Conservation (phyloP, 1,284 basidiomycete species). For the Omphalotus olearius region DNA sequence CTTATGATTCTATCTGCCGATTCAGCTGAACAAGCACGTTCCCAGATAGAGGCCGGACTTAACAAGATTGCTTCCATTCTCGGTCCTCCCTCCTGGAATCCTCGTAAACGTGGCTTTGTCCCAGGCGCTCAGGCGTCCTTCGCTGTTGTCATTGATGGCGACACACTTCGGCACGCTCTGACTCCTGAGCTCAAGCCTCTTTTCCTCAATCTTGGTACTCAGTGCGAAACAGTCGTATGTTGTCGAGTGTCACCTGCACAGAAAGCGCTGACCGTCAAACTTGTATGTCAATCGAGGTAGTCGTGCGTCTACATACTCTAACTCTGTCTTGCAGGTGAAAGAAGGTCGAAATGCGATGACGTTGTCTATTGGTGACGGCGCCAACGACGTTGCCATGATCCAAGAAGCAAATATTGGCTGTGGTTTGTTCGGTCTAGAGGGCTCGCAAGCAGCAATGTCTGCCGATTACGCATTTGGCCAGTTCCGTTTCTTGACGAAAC, state of each 20-base stretch:
- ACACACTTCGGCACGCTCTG: slow-evolving; percentile 84
- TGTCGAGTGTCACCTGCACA: slow-evolving; percentile 96
- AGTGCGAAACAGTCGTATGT: slow-evolving; percentile 96
- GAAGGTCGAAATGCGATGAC: slow-evolving; percentile 96
- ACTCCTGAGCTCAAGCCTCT: slow-evolving; percentile 75
- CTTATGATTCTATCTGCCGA: slow-evolving; percentile 96
- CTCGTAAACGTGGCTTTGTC: slow-evolving; percentile 60
- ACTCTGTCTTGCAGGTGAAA: slow-evolving; percentile 62
- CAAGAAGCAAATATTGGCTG: slow-evolving; percentile 98
- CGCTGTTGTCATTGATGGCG: slow-evolving; percentile 95
- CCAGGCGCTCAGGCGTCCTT: slow-evolving; percentile 71
- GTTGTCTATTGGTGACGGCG: slow-evolving; percentile 93
- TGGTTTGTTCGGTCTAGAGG: slow-evolving; percentile 91
- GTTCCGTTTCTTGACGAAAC: slow-evolving; percentile 90
- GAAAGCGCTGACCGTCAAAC: slow-evolving; percentile 92
- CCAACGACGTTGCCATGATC: slow-evolving; percentile 96
- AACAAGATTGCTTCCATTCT: slow-evolving; percentile 90
- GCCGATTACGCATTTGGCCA: slow-evolving; percentile 98
- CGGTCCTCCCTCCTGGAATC: slow-evolving; percentile 58
- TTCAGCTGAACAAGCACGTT: slow-evolving; percentile 66
- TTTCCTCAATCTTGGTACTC: slow-evolving; percentile 90
- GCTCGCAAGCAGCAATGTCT: slow-evolving; percentile 98
- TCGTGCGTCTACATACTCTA: neutral
- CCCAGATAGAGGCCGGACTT: slow-evolving; percentile 89
- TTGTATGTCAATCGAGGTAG: slow-evolving; percentile 37